These are phyloP conservation scores for Yamadazyma insecticola DNA, from an alignment of 805 yeast species.

Conservation along the genomic window DNA sequence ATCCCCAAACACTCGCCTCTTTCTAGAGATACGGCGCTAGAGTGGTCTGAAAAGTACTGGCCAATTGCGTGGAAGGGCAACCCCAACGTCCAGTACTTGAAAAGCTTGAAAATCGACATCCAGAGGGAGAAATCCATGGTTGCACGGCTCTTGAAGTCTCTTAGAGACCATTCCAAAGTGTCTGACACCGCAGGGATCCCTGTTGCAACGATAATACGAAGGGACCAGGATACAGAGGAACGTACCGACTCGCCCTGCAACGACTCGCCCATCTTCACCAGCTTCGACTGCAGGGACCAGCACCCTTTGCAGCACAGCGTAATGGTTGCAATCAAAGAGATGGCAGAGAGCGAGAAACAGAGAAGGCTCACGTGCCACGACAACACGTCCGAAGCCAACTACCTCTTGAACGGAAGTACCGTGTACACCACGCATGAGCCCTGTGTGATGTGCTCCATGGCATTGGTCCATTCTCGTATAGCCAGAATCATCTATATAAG, in stretches of 20 bases:
- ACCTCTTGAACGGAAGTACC: conserved; percentile 71
- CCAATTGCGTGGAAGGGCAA: conserved; percentile 94
- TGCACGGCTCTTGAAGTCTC: conserved; percentile 2
- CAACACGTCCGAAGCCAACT: conserved; percentile 21
- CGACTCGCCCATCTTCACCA: conserved; percentile 29
- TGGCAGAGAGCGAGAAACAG: conserved; percentile 52
- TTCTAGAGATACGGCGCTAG: conserved; percentile 57
- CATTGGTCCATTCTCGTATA: conserved; percentile 85
- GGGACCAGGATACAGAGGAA: conserved; percentile 48
- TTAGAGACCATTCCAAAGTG: too few species aligned
- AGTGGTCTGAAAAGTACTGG: conserved; percentile 75
- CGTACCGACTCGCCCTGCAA: too few species aligned
- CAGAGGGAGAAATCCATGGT: conserved; percentile 31
- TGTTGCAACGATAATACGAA: conserved; percentile 59
- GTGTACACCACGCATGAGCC: conserved; percentile 94
- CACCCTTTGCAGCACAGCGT: conserved; percentile 70
- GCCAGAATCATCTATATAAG: conserved; percentile 59
- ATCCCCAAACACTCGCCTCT: conserved; percentile 66
- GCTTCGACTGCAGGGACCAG: conserved; percentile 23
- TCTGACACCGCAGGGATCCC: conserved; percentile 37
- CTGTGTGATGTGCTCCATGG: conserved; percentile 96
- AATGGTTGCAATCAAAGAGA: conserved; percentile 62
- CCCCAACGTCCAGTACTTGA: conserved; percentile 67
- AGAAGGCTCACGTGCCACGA: conserved; percentile 21
- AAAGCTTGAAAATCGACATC: conserved; percentile 50